Evolutionary conservation across 2,329 filamentous ascomycete genomes (phyloP), one percentile per base, ranked within the genome.

Genomic region (Grosmannia huntii): DNA sequence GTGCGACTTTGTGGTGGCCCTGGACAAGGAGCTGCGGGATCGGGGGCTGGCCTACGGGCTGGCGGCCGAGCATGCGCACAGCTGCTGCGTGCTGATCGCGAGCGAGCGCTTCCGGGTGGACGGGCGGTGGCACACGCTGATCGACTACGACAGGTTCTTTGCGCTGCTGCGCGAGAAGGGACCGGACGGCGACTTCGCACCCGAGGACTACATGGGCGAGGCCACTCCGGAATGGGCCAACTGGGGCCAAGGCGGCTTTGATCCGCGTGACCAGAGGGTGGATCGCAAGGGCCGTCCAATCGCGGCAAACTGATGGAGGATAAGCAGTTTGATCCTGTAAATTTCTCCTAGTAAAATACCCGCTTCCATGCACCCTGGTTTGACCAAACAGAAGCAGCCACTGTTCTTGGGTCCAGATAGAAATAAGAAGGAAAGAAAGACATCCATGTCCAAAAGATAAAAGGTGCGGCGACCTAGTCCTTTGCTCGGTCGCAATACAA

Each of bases 181-280:
- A 19, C 71, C 75, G 7, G 81, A 87, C 38, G 81, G 80, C 21
- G 80, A 88, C 14, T 96, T 95, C 76, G 78, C 75, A 10, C 90
- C 92, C 0, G 90, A 96, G 72, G 91, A 97, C 68, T 97, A 97
- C 72, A 88, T 95, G 76, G 88, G 85, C 4, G 78, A 78, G 48
- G 80, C 87, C 64, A 97, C 90, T 44, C 89, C 90, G 0, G 90
- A 96, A 68, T 97, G 92, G 94, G 92, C 92, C 11, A 83, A 86
- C 21, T 97, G 90, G 90, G 94, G 92, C 0, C 89, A 91, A 63
- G 92, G 92, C 2, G 94, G 92, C 0, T 97, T 97, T 69, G 90
- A 97, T 73, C 92, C 92, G 0, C 79, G 88, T 54, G 94, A 97
- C 71, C 82, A 87, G 70, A 80, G 92, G 62, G 90, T 96, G 10